Evolutionary conservation across 1,284 basidiomycete species (phyloP), one percentile per base, ranked within the genome.

Genomic region (Bondarzewia mesenterica): DNA sequence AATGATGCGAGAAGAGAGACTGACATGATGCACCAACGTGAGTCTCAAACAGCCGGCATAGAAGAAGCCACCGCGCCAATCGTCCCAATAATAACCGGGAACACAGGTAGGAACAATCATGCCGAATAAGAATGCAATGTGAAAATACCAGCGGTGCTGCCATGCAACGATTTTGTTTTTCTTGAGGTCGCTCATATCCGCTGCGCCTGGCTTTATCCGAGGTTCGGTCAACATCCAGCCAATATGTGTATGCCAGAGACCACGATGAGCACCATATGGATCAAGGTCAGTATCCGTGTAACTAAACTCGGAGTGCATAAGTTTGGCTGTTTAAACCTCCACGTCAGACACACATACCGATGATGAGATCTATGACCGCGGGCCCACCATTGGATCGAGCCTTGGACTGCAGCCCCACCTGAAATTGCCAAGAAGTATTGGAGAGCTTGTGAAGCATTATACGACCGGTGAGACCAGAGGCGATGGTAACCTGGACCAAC

Each of bases 331-430:
- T 18, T 21, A 21, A 26, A 7, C 18, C 16, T 23, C 21, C 27
- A 18, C n/a, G 15, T n/a, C 8, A 7, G 23, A 29, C 26, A 32
- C 8, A 25, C 25, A 5, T n/a, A 51, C 50, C 89, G 78, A 65
- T 92, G 89, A 65, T 92, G 89, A 37, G 89, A 86, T 50, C 90
- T 80, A 65, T 93, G 90, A 21, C 85, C 79, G 48, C 85, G 76
- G n/a, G 86, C 80, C 90, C 90, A 93, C 89, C 89, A 93, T 58
- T 78, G 81, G 66, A 89, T 89, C 14, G 87, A 89, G 1, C 90
- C 90, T 69, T 93, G 85, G 5, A 91, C 86, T 6, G 89, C 85
- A 59, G 89, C 89, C 22, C 85, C 80, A 15, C 90, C 90, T 7
- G 82, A 85, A 45, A 82, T 66, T 5, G 89, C 75, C 32, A 93